Evolutionary conservation across 306 rosid genomes (phyloP).

Genomic region (Medicago lupulina): DNA sequence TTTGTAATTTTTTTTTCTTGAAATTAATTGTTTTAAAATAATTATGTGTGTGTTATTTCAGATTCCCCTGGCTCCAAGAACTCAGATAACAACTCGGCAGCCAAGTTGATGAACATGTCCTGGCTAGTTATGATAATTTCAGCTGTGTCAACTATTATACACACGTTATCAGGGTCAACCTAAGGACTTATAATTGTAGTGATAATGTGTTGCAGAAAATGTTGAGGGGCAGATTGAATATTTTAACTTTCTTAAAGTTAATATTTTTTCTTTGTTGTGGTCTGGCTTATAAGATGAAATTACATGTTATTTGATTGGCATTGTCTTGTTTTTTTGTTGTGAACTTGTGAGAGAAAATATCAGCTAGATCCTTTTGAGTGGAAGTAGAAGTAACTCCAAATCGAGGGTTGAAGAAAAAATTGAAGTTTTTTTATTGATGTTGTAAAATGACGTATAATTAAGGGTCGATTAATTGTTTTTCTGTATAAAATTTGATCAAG

Average conservation of each 20-base stretch:
- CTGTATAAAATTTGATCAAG: too few species aligned
- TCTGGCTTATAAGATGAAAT: too few species aligned
- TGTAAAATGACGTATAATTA: too few species aligned
- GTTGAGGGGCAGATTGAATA: not conserved
- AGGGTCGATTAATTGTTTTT: too few species aligned
- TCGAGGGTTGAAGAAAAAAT: too few species aligned
- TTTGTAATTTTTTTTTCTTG: not conserved
- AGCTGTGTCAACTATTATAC: not conserved
- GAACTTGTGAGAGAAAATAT: too few species aligned
- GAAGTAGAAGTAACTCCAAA: too few species aligned
- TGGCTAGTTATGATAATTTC: not conserved
- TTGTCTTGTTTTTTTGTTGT: too few species aligned
- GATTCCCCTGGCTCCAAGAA: slow-evolving; percentile 43
- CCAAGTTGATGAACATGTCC: slow-evolving; percentile 22
- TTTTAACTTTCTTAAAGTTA: not conserved
- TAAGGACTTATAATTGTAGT: not conserved
- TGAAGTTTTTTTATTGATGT: too few species aligned
- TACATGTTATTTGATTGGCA: too few species aligned
- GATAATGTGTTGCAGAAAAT: not conserved
- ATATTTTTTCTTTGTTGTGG: not conserved
- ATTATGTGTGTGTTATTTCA: slow-evolving; percentile 21
- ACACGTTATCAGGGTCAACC: not conserved
- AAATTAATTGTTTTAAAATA: not conserved
- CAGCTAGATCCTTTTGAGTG: too few species aligned
- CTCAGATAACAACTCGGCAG: slow-evolving; percentile 40